Evolutionary conservation across 495 filamentous ascomycete species (phyloP).

Genomic region (Aspergillus nanangensis): DNA sequence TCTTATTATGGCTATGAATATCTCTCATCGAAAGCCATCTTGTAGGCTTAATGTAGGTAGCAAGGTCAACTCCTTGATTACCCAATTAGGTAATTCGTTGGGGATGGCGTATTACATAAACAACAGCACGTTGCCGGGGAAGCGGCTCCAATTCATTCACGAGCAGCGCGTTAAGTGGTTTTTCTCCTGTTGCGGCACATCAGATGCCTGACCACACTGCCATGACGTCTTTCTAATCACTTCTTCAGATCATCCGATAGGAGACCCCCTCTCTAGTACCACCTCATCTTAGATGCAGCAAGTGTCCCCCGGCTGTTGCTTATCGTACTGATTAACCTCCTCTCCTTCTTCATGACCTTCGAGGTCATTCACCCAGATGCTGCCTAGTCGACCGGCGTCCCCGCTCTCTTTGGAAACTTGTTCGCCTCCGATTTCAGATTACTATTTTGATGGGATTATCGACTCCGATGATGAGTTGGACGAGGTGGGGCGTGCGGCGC

Average conservation of each 20-base stretch:
- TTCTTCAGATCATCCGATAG: too few species aligned
- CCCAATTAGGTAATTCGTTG: too few species aligned
- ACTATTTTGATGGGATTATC: slow-evolving; percentile 37
- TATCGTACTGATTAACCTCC: slow-evolving; percentile 8
- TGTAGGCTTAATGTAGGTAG: too few species aligned
- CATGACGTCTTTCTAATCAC: background rate
- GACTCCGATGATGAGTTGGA: slow-evolving; percentile 59
- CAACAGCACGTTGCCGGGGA: slow-evolving; percentile 20
- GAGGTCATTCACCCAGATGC: slow-evolving; percentile 27
- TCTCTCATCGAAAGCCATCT: too few species aligned
- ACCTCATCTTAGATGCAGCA: slow-evolving; percentile 14
- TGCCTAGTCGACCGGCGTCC: slow-evolving; percentile 33
- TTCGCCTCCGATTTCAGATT: slow-evolving; percentile 31
- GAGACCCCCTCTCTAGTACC: background rate
- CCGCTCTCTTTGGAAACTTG: slow-evolving; percentile 43
- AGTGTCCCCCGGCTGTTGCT: slow-evolving; percentile 15
- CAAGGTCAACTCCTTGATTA: background rate
- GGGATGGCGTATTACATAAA: slow-evolving; percentile 7
- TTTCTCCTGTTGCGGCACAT: slow-evolving; percentile 24
- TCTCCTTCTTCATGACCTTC: slow-evolving; percentile 9
- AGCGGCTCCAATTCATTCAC: slow-evolving; percentile 1
- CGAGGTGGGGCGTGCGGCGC: slow-evolving; percentile 41
- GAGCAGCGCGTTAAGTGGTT: slow-evolving; percentile 36
- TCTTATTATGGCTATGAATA: too few species aligned
- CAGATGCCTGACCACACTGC: too few species aligned